phyloP scores from a whole-genome alignment of 331 rosid species.

The Telfairia occidentalis region DNA sequence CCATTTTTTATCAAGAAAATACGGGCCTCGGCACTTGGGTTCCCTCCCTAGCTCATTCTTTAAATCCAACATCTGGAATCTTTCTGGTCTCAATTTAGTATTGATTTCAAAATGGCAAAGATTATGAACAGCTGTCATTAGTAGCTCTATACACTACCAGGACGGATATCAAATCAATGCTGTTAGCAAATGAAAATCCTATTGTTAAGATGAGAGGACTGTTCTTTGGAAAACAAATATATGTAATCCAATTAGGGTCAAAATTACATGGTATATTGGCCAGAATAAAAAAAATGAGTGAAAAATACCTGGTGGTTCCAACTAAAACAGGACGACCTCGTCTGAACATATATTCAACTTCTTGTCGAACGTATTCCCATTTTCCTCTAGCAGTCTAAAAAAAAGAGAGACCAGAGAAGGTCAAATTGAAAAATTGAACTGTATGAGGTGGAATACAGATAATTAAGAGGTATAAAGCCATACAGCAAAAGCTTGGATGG shows the following conservation, averaged over 20 bases:
- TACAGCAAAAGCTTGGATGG: constrained; percentile 98
- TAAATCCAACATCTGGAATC: background rate
- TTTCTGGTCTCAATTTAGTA: background rate
- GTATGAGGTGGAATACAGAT: background rate
- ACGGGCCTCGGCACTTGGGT: background rate
- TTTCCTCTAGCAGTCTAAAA: constrained; percentile 83
- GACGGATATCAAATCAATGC: background rate
- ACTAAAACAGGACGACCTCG: constrained; percentile 93
- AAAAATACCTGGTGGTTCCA: constrained; percentile 82
- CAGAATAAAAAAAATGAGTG: background rate
- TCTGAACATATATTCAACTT: constrained; percentile 82
- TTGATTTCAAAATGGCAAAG: background rate
- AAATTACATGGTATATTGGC: background rate
- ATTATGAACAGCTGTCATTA: background rate
- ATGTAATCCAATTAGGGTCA: background rate
- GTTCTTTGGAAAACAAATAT: background rate
- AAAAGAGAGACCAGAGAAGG: constrained; percentile 15
- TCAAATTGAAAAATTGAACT: constrained; percentile 11
- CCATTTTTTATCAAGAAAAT: background rate
- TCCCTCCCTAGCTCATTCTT: background rate
- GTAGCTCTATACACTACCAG: background rate
- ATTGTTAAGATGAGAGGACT: background rate
- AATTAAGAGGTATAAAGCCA: constrained; percentile 20
- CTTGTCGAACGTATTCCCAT: constrained; percentile 88
- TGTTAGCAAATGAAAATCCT: background rate